Percentiles rank a stretch among this genome's conserved stretches.
These are phyloP conservation scores for Xylaria scruposa DNA, from an alignment of 495 filamentous ascomycete genomes.

Conservation along the genomic window DNA sequence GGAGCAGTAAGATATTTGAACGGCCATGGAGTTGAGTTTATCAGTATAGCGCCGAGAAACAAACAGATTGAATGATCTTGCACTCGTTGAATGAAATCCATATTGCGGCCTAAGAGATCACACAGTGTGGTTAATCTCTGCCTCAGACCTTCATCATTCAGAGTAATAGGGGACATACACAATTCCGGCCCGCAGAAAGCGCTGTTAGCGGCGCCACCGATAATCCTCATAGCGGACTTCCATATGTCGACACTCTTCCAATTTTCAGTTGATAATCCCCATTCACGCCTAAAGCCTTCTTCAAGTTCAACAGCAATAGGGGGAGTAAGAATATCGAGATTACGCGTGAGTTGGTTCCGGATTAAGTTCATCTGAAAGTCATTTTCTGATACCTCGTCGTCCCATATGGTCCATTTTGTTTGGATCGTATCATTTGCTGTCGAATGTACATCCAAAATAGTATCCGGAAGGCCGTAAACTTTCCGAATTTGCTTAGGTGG, in stretches of 20 bases:
- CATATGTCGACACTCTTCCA: neutral
- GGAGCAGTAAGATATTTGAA: neutral
- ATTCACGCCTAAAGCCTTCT: neutral
- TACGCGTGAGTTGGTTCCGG: neutral
- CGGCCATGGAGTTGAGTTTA: neutral
- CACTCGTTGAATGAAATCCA: neutral
- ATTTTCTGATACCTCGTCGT: neutral
- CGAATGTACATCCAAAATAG: neutral
- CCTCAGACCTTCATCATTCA: neutral
- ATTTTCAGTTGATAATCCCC: neutral
- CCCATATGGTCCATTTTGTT: slow-evolving; percentile 1
- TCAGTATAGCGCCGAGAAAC: neutral
- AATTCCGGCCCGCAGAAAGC: neutral
- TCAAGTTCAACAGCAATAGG: neutral
- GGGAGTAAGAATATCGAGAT: neutral
- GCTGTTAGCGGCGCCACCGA: neutral
- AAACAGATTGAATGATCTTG: neutral
- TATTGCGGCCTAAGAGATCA: neutral
- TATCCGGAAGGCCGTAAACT: slow-evolving; percentile 6
- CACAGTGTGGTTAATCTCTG: neutral
- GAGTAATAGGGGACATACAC: neutral
- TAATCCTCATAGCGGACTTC: neutral
- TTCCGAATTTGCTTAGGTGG: neutral
- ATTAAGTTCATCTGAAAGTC: neutral
- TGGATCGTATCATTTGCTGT: neutral